Conservation (phyloP, 306 rosid species). For the Benincasa hispida region DNA sequence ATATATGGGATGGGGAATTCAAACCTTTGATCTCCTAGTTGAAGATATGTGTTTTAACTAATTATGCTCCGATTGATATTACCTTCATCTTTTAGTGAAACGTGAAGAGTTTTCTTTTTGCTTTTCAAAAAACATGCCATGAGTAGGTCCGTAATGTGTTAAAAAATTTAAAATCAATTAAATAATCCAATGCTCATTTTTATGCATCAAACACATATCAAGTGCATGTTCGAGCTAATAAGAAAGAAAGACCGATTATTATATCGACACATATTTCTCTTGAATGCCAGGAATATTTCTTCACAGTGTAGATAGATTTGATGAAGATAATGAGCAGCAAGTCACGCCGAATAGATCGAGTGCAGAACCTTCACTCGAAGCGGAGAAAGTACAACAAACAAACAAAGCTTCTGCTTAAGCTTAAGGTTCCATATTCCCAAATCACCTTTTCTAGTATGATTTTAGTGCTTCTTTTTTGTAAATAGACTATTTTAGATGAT, state of each 20-base stretch:
- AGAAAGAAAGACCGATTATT: not conserved
- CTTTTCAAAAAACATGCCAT: not conserved
- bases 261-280: not conserved
- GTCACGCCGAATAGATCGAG: constrained; percentile 15
- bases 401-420: not conserved
- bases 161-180: too few relatives aligned
- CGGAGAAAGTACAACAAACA: constrained; percentile 5
- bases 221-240: not conserved
- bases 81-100: not conserved
- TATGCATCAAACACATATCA: not conserved
- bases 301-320: constrained; percentile 42
- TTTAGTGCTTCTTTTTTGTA: not conserved
- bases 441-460: not conserved
- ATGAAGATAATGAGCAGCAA: constrained; percentile 32
- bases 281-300: constrained; percentile 38
- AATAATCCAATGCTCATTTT: not conserved
- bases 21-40: not conserved
- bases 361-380: constrained; percentile 38
- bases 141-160: not conserved
- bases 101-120: too few relatives aligned
- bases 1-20: not conserved
- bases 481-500: not conserved
- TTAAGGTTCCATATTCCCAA: not conserved
- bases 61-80: not conserved
- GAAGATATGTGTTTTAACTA: not conserved